These are phyloP conservation scores for Zea luxurians DNA, from an alignment of 176 grass and related monocot genomes.

Conservation along the genomic window DNA sequence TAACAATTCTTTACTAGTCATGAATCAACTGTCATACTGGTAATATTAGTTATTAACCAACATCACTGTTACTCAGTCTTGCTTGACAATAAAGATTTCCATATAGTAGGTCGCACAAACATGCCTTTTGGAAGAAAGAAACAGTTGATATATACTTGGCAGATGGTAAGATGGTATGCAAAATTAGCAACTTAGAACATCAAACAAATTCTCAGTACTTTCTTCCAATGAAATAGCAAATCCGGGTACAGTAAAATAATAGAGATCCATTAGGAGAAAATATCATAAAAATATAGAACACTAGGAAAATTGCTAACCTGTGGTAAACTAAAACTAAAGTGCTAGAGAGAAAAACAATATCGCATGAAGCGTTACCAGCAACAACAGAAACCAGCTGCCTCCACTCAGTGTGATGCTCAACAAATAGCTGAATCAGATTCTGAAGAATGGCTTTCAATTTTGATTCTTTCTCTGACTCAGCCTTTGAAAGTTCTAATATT, in stretches of 20 bases:
- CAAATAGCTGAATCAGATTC: slow-evolving; percentile 71
- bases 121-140: background rate
- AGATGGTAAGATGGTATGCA: slow-evolving; percentile 20
- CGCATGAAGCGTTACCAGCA: slow-evolving; percentile 57
- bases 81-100: slow-evolving; percentile 28
- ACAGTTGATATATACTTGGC: slow-evolving; percentile 1
- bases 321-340: slow-evolving; percentile 33
- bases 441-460: slow-evolving; percentile 91
- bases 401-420: slow-evolving; percentile 84
- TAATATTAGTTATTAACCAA: slow-evolving; percentile 4
- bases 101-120: slow-evolving; percentile 24
- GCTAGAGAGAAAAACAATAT: background rate
- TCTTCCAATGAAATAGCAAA: slow-evolving; percentile 6
- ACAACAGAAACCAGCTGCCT: slow-evolving; percentile 77
- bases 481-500: slow-evolving; percentile 75
- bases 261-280: slow-evolving; percentile 13
- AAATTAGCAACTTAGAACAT: slow-evolving; percentile 18
- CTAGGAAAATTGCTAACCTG: slow-evolving; percentile 4
- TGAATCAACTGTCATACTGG: slow-evolving; percentile 6
- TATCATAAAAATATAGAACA: background rate
- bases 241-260: slow-evolving; percentile 31
- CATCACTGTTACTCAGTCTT: slow-evolving; percentile 3
- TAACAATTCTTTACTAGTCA: background rate
- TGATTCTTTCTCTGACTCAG: slow-evolving; percentile 81
- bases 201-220: slow-evolving; percentile 18